phyloP scores from a whole-genome alignment of 2,329 filamentous ascomycete genomes.

The Lachnellula suecica region DNA sequence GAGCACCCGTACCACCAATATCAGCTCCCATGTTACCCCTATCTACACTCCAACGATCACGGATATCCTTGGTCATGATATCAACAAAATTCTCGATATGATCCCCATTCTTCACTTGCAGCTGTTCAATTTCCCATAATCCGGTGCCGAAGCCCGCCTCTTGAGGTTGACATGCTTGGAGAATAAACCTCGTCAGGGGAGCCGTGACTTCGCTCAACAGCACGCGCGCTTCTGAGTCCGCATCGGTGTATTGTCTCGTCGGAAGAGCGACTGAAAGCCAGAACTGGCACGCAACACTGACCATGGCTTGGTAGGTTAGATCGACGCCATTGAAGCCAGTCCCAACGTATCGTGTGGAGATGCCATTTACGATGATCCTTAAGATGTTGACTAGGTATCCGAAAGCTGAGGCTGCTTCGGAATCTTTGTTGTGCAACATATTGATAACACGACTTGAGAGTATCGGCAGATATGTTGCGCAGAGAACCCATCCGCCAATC shows the following conservation, averaged over 20 bases:
- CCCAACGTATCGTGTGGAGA: conserved; percentile 5
- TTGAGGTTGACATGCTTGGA: neutral
- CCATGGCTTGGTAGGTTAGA: conserved; percentile 17
- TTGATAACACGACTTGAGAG: conserved; percentile 10
- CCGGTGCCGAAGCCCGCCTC: neutral
- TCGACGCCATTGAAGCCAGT: conserved; percentile 8
- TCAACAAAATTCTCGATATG: conserved; percentile 5
- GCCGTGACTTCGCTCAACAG: conserved; percentile 11
- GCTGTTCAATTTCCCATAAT: neutral
- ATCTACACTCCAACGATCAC: conserved; percentile 6
- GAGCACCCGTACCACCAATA: conserved; percentile 1
- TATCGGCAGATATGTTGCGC: conserved; percentile 24
- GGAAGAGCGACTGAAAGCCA: conserved; percentile 23
- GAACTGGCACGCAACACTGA: conserved; percentile 21
- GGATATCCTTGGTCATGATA: conserved; percentile 2
- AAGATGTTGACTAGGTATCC: conserved; percentile 20
- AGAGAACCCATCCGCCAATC: conserved; percentile 22
- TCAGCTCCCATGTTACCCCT: neutral
- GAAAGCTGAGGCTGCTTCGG: conserved; percentile 11
- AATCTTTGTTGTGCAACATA: conserved; percentile 8
- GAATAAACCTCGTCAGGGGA: conserved; percentile 16
- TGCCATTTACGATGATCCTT: conserved; percentile 23
- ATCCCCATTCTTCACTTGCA: neutral
- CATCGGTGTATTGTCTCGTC: conserved; percentile 14
- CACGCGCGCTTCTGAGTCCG: conserved; percentile 1